Evolutionary conservation across 805 yeast genomes (phyloP), one percentile per base, ranked within the genome.

Genomic region (Metschnikowia baotianmanensis): DNA sequence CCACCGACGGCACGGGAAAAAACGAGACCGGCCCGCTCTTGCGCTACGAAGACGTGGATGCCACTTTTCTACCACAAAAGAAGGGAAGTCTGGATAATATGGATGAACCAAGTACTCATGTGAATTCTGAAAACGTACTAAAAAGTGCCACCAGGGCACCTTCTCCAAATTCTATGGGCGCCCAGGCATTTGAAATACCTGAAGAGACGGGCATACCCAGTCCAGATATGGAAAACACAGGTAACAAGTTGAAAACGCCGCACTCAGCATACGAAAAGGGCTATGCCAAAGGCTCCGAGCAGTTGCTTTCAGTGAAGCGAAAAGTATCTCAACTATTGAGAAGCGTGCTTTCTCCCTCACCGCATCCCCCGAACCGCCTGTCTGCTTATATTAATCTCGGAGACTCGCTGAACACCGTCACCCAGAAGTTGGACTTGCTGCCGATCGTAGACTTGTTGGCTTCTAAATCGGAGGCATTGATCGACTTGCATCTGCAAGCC

Each of bases 251-350:
- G 15, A 28, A 16, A 22, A 22, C 21, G 31, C 58, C 55, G 1
- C 54, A 55, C 12, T 46, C 60, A 1, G 60, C 73, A 1, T 69
- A 57, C 39, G 63, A 63, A 19, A 52, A 50, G 31, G 75, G 75
- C 5, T 68, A 52, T 38, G 57, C 52, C 7, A 57, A 50, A 31
- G 75, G 74, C 0, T 42, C 62, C 3, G 45, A 58, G 23, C 63
- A 56, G 46, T 56, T 69, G 5, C 51, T 40, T 4, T 42, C 42
- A 5, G 45, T 66, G 12, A 61, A 55, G 13, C 41, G 36, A 13
- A 36, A 41, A 11, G 22, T 55, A 9, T 30, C 41, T 6, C 24
- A 19, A 6, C 28, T 46, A 6, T 25, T 51, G 16, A 38, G 33
- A 12, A 29, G 25, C n/a, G 34, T 44, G 8, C 12, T 36, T 5